Percentiles rank a stretch among this genome's conserved stretches.
These are phyloP conservation scores for Coniella lustricola DNA, from an alignment of 2,329 filamentous ascomycete species.

Conservation along the genomic window DNA sequence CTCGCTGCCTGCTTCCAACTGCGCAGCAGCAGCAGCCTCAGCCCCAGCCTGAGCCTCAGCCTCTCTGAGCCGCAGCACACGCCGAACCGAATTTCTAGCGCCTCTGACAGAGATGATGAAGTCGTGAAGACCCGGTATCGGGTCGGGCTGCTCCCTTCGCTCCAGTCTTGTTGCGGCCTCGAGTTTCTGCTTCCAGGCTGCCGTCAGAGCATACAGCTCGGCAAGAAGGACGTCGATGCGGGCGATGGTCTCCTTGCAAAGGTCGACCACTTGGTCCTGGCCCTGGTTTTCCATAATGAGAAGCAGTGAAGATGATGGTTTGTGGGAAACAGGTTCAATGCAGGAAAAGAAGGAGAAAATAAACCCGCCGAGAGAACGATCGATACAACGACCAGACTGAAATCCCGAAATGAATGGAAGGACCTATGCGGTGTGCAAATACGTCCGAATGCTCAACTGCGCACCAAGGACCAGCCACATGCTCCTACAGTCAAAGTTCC, in stretches of 20 bases:
- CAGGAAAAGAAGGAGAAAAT: background rate
- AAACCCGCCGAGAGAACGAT: too few species aligned
- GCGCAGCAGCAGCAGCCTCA: too few species aligned
- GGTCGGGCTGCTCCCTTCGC: constrained; percentile 12
- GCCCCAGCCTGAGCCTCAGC: too few species aligned
- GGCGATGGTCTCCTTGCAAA: constrained; percentile 6
- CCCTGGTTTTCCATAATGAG: constrained; percentile 1
- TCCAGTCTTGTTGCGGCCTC: constrained; percentile 10
- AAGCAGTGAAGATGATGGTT: background rate
- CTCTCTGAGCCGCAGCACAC: constrained; percentile 6
- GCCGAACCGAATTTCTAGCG: constrained; percentile 11
- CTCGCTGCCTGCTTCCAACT: background rate
- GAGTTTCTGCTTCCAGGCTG: constrained; percentile 11
- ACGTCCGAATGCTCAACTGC: too few species aligned
- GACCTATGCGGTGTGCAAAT: too few species aligned
- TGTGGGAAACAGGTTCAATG: background rate
- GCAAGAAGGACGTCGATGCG: constrained; percentile 7
- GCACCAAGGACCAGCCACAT: too few species aligned
- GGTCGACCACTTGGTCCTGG: constrained; percentile 1
- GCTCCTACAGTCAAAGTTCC: too few species aligned
- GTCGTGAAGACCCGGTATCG: constrained; percentile 14
- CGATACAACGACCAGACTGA: too few species aligned
- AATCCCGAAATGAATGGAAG: too few species aligned
- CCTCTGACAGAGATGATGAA: constrained; percentile 15
- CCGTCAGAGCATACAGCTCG: constrained; percentile 11